Evolutionary conservation across 2,329 filamentous ascomycete genomes (phyloP).

Genomic region (Fusarium nurragi): DNA sequence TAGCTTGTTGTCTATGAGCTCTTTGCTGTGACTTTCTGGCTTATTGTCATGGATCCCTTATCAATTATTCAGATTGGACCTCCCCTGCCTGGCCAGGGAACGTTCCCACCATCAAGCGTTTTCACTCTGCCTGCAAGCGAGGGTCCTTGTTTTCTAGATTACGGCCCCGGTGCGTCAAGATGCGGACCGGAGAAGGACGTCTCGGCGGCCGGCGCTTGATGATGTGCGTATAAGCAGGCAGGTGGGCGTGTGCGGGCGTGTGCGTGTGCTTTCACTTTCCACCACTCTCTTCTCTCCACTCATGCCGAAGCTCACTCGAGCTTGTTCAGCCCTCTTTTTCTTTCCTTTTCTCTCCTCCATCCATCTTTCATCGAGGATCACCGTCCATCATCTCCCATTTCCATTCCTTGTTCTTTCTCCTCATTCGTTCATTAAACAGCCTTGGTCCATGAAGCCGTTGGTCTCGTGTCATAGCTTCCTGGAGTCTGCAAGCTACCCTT

Average conservation of each 20-base stretch:
- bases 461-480: conserved; percentile 27
- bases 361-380: conserved; percentile 34
- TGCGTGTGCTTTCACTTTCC: conserved; percentile 36
- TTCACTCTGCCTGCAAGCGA: conserved; percentile 18
- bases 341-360: conserved; percentile 33
- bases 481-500: conserved; percentile 30
- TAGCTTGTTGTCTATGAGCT: conserved; percentile 1
- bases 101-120: conserved; percentile 22
- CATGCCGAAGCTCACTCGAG: conserved; percentile 34
- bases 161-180: conserved; percentile 25
- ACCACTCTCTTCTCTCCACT: conserved; percentile 35
- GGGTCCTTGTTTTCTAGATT: conserved; percentile 18
- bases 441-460: conserved; percentile 30
- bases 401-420: conserved; percentile 10
- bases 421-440: conserved; percentile 31
- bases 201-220: conserved; percentile 42
- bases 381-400: conserved; percentile 15
- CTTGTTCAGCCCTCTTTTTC: conserved; percentile 36
- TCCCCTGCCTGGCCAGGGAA: conserved; percentile 24
- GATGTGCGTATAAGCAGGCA: conserved; percentile 43
- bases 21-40: conserved; percentile 20
- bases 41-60: conserved; percentile 19
- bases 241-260: conserved; percentile 40
- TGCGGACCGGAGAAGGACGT: conserved; percentile 33
- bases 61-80: conserved; percentile 17